These are phyloP conservation scores for Trichoderma afroharzianum DNA, from an alignment of 2,329 filamentous ascomycete genomes.

Conservation along the genomic window DNA sequence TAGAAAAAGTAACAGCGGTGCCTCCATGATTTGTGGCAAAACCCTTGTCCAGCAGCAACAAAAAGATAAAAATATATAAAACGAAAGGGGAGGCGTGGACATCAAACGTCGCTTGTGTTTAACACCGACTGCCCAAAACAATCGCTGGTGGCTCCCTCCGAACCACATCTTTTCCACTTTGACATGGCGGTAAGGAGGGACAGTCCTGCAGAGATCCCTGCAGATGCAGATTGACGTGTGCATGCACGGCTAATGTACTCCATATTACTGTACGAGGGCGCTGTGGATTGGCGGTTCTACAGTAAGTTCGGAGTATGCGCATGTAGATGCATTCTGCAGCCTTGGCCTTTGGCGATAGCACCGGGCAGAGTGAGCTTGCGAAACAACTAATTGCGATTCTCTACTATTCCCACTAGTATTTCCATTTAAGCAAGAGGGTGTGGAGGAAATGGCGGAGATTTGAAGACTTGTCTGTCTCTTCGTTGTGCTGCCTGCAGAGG, in stretches of 20 bases:
- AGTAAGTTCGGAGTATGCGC: not conserved
- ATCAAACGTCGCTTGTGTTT: constrained; percentile 3
- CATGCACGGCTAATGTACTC: constrained; percentile 9
- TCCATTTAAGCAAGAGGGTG: not conserved
- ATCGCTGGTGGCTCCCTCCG: not conserved
- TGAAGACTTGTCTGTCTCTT: not conserved
- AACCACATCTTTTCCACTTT: not conserved
- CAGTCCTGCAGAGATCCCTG: constrained; percentile 1
- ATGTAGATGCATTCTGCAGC: not conserved
- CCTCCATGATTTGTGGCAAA: not conserved
- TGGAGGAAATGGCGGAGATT: not conserved
- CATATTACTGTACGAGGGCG: not conserved
- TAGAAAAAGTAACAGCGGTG: not conserved
- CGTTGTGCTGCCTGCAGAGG: not conserved
- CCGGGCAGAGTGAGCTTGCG: not conserved
- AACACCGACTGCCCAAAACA: not conserved
- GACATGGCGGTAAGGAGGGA: constrained; percentile 13
- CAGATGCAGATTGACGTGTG: constrained; percentile 14
- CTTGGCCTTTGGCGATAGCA: not conserved
- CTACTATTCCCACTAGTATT: not conserved
- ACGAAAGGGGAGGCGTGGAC: not conserved
- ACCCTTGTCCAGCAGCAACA: not conserved
- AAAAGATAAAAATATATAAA: not conserved
- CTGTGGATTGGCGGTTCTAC: not conserved
- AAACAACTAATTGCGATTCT: not conserved